Evolutionary conservation across 257 asterid species (phyloP), one percentile per base, ranked within the genome.

Genomic region (Solanum pinnatisectum): DNA sequence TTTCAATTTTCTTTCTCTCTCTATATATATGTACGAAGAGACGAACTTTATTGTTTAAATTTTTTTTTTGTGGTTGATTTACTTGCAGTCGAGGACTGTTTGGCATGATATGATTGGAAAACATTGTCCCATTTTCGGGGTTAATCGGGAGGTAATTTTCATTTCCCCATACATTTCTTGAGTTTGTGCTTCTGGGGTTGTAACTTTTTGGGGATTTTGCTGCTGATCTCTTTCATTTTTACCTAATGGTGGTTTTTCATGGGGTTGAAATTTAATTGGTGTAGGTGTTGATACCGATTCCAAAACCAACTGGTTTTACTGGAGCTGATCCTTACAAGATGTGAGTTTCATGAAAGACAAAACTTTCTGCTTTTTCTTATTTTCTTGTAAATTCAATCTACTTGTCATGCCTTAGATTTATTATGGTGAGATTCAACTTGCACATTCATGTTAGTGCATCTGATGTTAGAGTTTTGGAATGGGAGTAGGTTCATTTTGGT

Each of bases 101-200:
- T 97, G 98, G 98, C 98, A 97, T 90, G 99, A 96, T 88, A 94
- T 97, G 98, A 97, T 97, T 87, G 99, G 99, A 87, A 93, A 90
- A 87, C 99, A 97, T 90, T 97, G 98, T 90, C 97, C 99, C 11
- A 93, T 92, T 65, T 97, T 94, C 88, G 98, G 95, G 22, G 99
- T 97, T 82, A 95, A 96, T 91, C 97, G 98, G n/a, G 99, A 95
- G 99, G 99, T 96, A n/a, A 86, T 78, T 77, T 23, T 35, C 84
- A 68, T 88, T 87, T 63, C 33, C 70, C 65, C 3, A 27, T 33
- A 44, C 36, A 30, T 16, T 30, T 73, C 2, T 25, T 86, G 71
- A 35, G 33, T 36, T 56, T 32, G 2, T 65, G 33, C 46, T 65
- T 14, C 18, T 79, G 16, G 39, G 39, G 67, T 27, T 79, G 67